Conservation (phyloP, 2,329 filamentous ascomycete species). For the Phoma sp. region DNA sequence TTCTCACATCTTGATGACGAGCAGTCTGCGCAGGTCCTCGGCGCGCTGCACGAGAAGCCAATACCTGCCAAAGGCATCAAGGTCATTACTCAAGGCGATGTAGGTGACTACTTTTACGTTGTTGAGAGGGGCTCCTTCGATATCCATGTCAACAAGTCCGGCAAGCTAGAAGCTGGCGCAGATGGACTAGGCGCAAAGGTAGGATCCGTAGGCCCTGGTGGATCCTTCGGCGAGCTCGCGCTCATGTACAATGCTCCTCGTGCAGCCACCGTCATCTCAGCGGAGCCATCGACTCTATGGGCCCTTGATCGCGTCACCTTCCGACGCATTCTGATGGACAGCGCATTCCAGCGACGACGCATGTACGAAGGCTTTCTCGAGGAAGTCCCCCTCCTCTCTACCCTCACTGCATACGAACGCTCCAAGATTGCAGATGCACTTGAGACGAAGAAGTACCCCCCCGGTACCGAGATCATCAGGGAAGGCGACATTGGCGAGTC, state of each 20-base stretch:
- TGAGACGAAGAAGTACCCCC: constrained; percentile 84
- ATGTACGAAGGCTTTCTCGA: constrained; percentile 98
- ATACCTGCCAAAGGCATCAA: constrained; percentile 90
- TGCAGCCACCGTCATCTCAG: constrained; percentile 89
- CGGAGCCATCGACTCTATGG: constrained; percentile 86
- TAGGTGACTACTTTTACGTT: constrained; percentile 97
- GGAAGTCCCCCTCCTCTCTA: constrained; percentile 84
- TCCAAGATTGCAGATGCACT: constrained; percentile 97
- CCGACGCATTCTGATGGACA: constrained; percentile 97
- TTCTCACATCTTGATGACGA: constrained; percentile 96
- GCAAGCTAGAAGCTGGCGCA: constrained; percentile 77
- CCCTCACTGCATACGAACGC: constrained; percentile 88
- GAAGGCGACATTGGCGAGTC: constrained; percentile 91
- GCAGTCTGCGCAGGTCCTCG: constrained; percentile 84
- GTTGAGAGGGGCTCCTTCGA: constrained; percentile 92
- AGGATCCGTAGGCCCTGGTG: constrained; percentile 81
- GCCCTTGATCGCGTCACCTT: constrained; percentile 95
- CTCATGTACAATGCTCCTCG: constrained; percentile 99
- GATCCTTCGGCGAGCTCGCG: constrained; percentile 94
- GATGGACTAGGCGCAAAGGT: constrained; percentile 87
- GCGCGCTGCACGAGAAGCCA: constrained; percentile 91
- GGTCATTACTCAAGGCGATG: constrained; percentile 94
- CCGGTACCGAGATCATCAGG: constrained; percentile 82
- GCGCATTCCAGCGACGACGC: constrained; percentile 90
- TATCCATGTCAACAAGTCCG: constrained; percentile 83